These are phyloP conservation scores for Wickerhamomyces rabaulensis DNA, from an alignment of 805 yeast species.

Conservation along the genomic window DNA sequence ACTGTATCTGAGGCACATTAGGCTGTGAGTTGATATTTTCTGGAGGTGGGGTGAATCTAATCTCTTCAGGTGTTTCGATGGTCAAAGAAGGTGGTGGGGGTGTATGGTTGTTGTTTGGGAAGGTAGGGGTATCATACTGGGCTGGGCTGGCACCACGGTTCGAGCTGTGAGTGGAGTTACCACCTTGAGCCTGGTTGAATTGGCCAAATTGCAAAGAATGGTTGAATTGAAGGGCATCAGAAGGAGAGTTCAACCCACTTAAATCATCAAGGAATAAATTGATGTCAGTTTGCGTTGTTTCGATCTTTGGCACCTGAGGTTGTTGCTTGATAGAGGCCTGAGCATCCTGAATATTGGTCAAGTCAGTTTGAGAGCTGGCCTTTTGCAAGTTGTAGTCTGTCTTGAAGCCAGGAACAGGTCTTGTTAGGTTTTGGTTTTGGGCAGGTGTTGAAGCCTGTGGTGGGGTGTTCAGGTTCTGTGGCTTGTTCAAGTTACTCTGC, in stretches of 20 bases:
- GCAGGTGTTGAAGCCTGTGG: neutral
- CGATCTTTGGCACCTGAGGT: neutral
- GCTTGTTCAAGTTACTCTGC: neutral
- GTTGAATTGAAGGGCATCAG: conserved; percentile 1
- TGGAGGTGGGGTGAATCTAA: neutral
- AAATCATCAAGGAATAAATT: conserved; percentile 5
- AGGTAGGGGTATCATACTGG: neutral
- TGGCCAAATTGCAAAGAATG: neutral
- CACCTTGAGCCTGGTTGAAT: neutral
- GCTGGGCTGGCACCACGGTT: neutral
- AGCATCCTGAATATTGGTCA: neutral
- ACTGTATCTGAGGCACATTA: neutral
- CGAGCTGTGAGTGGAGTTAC: neutral
- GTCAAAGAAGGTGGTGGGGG: conserved; percentile 4
- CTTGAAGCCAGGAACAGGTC: conserved; percentile 16
- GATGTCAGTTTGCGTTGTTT: neutral
- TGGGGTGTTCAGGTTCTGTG: neutral
- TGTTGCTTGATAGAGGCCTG: neutral
- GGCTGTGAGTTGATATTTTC: neutral
- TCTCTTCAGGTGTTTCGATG: conserved; percentile 7
- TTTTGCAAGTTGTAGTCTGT: conserved; percentile 11
- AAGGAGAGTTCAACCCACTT: conserved; percentile 1
- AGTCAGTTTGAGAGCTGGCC: conserved; percentile 12
- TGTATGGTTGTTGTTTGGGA: neutral
- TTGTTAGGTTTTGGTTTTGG: neutral